These are phyloP conservation scores for Phytophthora vignae DNA, from an alignment of 352 stramenopile genomes.

Conservation along the genomic window DNA sequence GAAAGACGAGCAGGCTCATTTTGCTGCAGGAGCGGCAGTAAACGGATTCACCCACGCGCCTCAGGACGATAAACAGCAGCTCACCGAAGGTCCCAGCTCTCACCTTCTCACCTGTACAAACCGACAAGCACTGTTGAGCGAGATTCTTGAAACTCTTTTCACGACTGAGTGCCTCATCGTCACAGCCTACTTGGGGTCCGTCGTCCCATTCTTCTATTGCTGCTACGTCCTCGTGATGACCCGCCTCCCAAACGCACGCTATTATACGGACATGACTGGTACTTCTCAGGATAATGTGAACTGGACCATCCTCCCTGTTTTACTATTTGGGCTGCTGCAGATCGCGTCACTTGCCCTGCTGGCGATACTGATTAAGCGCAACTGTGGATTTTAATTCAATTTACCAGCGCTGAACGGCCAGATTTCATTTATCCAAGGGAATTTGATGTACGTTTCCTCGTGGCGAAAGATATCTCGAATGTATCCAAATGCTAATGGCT, in stretches of 20 bases:
- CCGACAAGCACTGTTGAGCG: neutral
- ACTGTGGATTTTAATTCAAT: neutral
- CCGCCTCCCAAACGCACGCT: conserved; percentile 18
- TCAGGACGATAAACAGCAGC: neutral
- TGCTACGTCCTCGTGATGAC: conserved; percentile 18
- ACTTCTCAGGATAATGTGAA: neutral
- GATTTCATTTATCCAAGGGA: neutral
- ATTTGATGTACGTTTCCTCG: neutral
- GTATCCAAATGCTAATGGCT: too few relatives aligned
- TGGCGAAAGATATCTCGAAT: too few relatives aligned
- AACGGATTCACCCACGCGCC: neutral
- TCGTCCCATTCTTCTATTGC: conserved; percentile 38
- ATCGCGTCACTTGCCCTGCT: conserved; percentile 18
- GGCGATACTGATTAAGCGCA: neutral
- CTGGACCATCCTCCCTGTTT: conserved; percentile 3
- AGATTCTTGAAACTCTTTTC: conserved; percentile 12
- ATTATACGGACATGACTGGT: conserved; percentile 2
- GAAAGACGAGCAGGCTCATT: neutral
- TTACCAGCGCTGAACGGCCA: neutral
- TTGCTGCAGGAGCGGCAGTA: neutral
- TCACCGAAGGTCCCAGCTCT: neutral
- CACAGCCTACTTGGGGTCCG: conserved; percentile 37
- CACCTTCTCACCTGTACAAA: neutral
- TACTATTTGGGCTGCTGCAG: conserved; percentile 19
- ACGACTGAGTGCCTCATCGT: conserved; percentile 36